A percentile compares a stretch with the other conserved stretches of the same genome.
phyloP scores from a whole-genome alignment of 106 monocot species.

The Amphibolis antarctica region DNA sequence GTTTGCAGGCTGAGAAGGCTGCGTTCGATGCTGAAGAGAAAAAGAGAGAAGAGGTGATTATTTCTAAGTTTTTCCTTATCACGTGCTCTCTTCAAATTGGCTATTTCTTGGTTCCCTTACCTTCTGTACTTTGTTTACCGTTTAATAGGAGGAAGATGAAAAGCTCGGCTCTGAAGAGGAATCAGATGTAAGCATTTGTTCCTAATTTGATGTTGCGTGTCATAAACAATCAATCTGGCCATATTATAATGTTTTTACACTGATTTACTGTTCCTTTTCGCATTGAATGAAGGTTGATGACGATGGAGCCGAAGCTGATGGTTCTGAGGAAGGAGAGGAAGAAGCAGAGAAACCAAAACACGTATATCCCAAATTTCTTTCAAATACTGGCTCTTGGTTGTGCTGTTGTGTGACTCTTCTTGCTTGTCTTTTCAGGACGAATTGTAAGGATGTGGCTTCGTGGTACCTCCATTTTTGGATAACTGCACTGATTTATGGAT shows the following conservation, averaged over 20 bases:
- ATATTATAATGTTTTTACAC: neutral
- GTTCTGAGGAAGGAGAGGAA: neutral
- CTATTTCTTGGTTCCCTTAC: neutral
- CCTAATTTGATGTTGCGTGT: neutral
- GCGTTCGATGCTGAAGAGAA: conserved; percentile 73
- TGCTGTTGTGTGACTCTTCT: neutral
- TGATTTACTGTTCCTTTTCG: neutral
- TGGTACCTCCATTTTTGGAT: conserved; percentile 1
- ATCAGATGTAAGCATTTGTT: conserved; percentile 7
- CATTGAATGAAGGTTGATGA: conserved; percentile 3
- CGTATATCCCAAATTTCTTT: neutral
- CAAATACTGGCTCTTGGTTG: neutral
- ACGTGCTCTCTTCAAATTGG: neutral
- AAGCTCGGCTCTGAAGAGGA: conserved; percentile 5
- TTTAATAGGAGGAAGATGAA: conserved; percentile 5
- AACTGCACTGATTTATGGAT: neutral
- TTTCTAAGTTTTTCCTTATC: neutral
- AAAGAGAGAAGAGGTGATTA: conserved; percentile 42
- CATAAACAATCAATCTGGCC: neutral
- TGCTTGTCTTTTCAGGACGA: neutral
- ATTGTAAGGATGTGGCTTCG: neutral
- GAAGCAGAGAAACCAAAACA: conserved; percentile 4
- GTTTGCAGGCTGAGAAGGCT: conserved; percentile 60
- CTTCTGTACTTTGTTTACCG: neutral
- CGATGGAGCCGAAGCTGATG: neutral